Evolutionary conservation across 345 rosid species (phyloP), one percentile per base, ranked within the genome.

Genomic region (Populus alba): DNA sequence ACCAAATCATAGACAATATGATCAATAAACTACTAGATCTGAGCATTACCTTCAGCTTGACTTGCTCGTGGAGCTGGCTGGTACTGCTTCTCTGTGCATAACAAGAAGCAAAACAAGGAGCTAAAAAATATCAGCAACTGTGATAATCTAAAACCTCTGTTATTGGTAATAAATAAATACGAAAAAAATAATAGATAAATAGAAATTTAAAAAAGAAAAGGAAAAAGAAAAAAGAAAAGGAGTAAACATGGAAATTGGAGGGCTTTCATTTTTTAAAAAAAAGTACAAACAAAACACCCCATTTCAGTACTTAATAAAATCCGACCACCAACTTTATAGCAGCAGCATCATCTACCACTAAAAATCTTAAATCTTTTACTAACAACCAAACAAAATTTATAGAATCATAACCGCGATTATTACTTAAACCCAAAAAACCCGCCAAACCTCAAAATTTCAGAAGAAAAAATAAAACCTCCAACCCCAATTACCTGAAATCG

Each of bases 1-100:
- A 33, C 35, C 6, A 57, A 35, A 57, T 29, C 35, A 55, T 23
- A 13, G 29, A 15, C 37, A 70, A 35, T 66, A 38, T 39, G 18
- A 59, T 15, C 47, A 66, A 33, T 53, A 68, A 17, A 66, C 27
- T 3, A 23, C 6, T 13, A 59, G 29, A 59, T 11, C 63, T n/a
- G 47, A 71, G 16, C 27, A 27, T 81, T 85, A 87, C 92, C 92
- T 87, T 75, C 91, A 83, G 84, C 79, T 79, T 78, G 85, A 75
- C 78, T 79, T 33, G 79, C 83, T 81, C 53, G 79, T 43, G 65
- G 72, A 79, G 77, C 49, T 37, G 84, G 85, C 25, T 84, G 89
- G 79, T 77, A 84, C 83, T 86, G 91, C 84, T 89, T 85, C 77
- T 86, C 90, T 85, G 81, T 8, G 70, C 59, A 74, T 31, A 43